These are phyloP conservation scores for Trichomonas gallinae DNA, from an alignment of 208 protist genomes.

Conservation along the genomic window DNA sequence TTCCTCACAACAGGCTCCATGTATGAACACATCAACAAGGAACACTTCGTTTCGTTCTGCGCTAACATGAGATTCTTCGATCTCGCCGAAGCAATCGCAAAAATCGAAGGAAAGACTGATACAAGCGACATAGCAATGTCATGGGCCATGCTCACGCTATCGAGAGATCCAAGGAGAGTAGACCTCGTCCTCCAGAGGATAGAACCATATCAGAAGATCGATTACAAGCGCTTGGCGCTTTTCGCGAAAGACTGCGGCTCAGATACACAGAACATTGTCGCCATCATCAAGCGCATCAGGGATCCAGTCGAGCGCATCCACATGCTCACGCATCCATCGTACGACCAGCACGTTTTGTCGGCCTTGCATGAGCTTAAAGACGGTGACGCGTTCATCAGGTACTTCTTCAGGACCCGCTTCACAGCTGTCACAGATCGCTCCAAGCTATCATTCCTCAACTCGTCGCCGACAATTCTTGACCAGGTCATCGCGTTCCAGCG, in stretches of 20 bases:
- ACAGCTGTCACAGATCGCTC: background rate
- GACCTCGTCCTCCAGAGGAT: background rate
- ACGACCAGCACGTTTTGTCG: background rate
- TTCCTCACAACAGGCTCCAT: background rate
- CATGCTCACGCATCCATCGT: background rate
- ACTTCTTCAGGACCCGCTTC: background rate
- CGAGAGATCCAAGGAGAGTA: background rate
- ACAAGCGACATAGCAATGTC: background rate
- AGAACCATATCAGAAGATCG: background rate
- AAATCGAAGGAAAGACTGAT: background rate
- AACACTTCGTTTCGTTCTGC: background rate
- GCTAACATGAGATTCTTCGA: background rate
- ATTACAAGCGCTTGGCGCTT: background rate
- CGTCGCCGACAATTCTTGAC: background rate
- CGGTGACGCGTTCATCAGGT: background rate
- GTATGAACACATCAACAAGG: background rate
- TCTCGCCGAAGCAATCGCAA: background rate
- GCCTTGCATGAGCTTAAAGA: background rate
- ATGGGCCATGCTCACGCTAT: background rate
- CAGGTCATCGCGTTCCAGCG: background rate
- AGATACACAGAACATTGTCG: background rate
- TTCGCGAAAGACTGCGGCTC: background rate
- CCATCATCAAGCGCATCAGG: background rate
- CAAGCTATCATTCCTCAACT: background rate
- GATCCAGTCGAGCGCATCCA: background rate